A percentile compares a stretch with the other conserved stretches of the same genome.
These are phyloP conservation scores for Beta lomatogona DNA, from an alignment of 179 eudicot species.

Conservation along the genomic window DNA sequence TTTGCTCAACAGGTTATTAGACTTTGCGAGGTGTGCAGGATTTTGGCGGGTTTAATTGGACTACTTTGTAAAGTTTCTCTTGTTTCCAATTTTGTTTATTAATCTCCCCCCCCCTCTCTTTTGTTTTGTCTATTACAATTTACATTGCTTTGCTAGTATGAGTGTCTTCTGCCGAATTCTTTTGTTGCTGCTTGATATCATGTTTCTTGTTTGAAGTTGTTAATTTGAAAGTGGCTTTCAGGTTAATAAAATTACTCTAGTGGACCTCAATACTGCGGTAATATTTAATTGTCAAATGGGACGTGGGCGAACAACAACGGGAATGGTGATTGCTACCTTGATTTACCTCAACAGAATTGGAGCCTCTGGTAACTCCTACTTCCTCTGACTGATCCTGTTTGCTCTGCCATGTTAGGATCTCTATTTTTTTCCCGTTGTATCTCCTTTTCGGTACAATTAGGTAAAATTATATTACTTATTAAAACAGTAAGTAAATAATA, in stretches of 20 bases:
- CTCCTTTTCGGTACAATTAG: no score
- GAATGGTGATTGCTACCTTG: constrained; percentile 98
- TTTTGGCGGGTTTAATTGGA: background rate
- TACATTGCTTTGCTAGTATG: background rate
- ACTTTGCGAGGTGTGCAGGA: background rate
- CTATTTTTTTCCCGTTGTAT: no score
- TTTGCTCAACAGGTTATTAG: background rate
- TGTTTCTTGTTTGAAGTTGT: constrained; percentile 19
- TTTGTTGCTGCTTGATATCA: constrained; percentile 15
- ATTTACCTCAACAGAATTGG: constrained; percentile 82
- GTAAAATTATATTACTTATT: no score
- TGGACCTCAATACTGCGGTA: constrained; percentile 64
- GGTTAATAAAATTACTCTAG: constrained; percentile 76
- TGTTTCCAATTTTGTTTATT: background rate
- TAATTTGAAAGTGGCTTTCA: constrained; percentile 36
- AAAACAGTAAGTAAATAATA: no score
- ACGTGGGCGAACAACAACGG: constrained; percentile 96
- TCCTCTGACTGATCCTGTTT: constrained; percentile 23
- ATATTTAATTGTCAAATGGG: constrained; percentile 99
- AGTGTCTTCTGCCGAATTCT: background rate
- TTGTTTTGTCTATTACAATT: background rate
- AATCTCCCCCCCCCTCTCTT: background rate
- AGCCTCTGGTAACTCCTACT: constrained; percentile 67
- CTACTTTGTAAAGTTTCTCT: background rate
- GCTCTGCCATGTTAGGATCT: background rate